These are phyloP conservation scores for Melanomma pulvis-pyrius DNA, from an alignment of 495 filamentous ascomycete genomes.

Conservation along the genomic window DNA sequence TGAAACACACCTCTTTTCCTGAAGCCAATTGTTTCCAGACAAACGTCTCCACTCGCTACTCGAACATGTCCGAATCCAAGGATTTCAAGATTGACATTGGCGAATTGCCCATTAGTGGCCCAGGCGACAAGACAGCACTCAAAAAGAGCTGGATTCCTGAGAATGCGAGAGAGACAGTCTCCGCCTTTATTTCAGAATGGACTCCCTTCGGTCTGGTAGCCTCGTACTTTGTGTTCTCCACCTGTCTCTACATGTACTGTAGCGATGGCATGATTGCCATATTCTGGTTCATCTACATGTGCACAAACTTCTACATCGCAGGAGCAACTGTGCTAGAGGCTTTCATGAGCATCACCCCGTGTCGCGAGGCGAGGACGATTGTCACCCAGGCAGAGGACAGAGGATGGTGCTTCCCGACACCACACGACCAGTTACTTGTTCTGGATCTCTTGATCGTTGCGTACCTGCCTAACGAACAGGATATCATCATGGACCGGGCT, in stretches of 20 bases:
- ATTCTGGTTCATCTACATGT: conserved; percentile 48
- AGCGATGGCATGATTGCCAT: conserved; percentile 40
- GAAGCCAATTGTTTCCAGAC: not conserved
- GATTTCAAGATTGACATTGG: conserved; percentile 31
- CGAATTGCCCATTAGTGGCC: conserved; percentile 4
- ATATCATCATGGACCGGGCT: conserved; percentile 49
- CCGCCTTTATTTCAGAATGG: conserved; percentile 44
- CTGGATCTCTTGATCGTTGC: conserved; percentile 50
- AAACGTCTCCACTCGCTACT: not conserved
- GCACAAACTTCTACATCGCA: conserved; percentile 48
- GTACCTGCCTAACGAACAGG: conserved; percentile 51
- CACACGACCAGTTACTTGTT: conserved; percentile 42
- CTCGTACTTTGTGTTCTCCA: conserved; percentile 47
- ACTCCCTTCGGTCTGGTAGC: conserved; percentile 47
- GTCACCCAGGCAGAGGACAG: conserved; percentile 42
- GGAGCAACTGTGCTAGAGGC: conserved; percentile 46
- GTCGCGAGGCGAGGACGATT: conserved; percentile 41
- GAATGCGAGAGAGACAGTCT: conserved; percentile 16
- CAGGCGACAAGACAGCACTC: not conserved
- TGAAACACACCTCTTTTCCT: not conserved
- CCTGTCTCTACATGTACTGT: conserved; percentile 45
- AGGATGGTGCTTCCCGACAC: conserved; percentile 46
- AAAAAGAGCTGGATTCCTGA: conserved; percentile 1
- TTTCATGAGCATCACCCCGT: conserved; percentile 43
- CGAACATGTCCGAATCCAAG: conserved; percentile 24